Conservation (phyloP, 495 filamentous ascomycete species). For the Mycothermus thermophilus region DNA sequence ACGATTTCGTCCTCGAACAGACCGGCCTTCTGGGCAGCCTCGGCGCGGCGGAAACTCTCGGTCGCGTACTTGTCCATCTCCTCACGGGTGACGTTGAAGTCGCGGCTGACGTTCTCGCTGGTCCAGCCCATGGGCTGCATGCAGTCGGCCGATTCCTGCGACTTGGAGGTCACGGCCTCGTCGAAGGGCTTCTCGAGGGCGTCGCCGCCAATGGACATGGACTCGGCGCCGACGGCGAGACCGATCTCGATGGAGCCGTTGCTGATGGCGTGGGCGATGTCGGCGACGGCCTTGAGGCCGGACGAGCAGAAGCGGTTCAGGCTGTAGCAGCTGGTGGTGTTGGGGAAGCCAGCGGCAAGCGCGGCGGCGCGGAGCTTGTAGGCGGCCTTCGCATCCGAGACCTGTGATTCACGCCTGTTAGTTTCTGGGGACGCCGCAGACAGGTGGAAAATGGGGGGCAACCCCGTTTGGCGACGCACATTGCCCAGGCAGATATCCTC, state of each 20-base stretch:
- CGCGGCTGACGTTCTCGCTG: constrained; percentile 84
- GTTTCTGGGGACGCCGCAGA: not conserved
- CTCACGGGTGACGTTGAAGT: constrained; percentile 74
- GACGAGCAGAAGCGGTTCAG: constrained; percentile 97
- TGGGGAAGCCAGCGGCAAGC: constrained; percentile 86
- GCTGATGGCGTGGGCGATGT: constrained; percentile 81
- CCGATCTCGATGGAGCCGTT: constrained; percentile 73
- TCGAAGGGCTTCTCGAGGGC: constrained; percentile 59
- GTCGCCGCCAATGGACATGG: constrained; percentile 64
- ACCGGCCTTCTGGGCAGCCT: constrained; percentile 81
- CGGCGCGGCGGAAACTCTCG: constrained; percentile 74
- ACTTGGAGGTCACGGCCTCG: constrained; percentile 54
- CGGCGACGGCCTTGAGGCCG: constrained; percentile 84
- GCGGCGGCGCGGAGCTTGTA: constrained; percentile 82
- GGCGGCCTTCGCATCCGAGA: constrained; percentile 71
- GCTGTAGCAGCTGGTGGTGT: constrained; percentile 64
- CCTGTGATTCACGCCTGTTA: constrained; percentile 38
- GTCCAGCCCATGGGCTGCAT: constrained; percentile 97
- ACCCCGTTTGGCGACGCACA: constrained; percentile 41
- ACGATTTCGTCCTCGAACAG: constrained; percentile 92
- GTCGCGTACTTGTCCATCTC: constrained; percentile 73
- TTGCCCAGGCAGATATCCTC: constrained; percentile 93
- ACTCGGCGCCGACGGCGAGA: constrained; percentile 75
- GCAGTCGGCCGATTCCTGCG: constrained; percentile 70
- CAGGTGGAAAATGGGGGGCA: not conserved